Conservation (phyloP, 164 flowering plant species). For the Berberis thunbergii region DNA sequence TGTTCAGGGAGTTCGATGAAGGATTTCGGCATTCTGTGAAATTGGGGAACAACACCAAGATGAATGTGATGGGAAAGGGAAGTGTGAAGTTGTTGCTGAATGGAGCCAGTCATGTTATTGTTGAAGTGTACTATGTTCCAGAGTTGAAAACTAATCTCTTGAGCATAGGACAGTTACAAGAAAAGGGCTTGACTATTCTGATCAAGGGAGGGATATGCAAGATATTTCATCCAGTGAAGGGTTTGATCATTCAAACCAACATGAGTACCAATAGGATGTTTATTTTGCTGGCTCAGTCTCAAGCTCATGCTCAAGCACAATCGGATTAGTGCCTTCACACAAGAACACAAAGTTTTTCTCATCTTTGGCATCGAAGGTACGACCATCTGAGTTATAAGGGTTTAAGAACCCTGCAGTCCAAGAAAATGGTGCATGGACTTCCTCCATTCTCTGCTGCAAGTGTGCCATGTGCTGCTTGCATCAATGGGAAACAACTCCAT, state of each 20-base stretch:
- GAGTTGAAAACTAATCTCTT: constrained; percentile 17
- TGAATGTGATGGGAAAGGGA: background rate
- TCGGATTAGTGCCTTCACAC: no score
- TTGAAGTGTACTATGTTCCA: constrained; percentile 15
- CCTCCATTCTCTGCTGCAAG: background rate
- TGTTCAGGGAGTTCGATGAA: background rate
- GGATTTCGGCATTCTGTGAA: background rate
- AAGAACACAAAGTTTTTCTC: background rate
- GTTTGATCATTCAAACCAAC: no score
- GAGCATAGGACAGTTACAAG: constrained; percentile 19
- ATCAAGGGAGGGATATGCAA: constrained; percentile 10
- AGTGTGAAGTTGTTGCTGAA: background rate
- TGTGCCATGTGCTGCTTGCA: background rate
- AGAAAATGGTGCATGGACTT: constrained; percentile 1
- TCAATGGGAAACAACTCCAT: background rate
- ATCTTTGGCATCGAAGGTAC: constrained; percentile 1
- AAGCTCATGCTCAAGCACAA: background rate
- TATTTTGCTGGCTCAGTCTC: constrained; percentile 3
- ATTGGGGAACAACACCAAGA: background rate
- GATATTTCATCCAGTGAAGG: constrained; percentile 8
- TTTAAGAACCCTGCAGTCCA: background rate
- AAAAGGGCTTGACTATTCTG: constrained; percentile 13
- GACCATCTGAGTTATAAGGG: constrained; percentile 4
- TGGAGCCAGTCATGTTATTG: background rate
- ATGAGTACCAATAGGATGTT: no score